A percentile compares a stretch with the other conserved stretches of the same genome.
These are phyloP conservation scores for Vitis cinerea DNA, from an alignment of 164 flowering plant species.

Conservation along the genomic window DNA sequence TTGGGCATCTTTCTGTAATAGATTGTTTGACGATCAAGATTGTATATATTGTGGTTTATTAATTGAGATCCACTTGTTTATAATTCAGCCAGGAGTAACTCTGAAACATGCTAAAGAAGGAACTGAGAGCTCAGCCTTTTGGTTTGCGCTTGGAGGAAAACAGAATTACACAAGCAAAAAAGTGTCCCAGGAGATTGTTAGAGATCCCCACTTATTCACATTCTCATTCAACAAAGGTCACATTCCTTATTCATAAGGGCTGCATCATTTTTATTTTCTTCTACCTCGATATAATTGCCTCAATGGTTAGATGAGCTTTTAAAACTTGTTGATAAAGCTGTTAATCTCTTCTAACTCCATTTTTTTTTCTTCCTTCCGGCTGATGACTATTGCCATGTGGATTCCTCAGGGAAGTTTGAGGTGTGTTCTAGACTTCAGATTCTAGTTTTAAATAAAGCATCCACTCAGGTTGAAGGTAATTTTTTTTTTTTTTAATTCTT, in stretches of 20 bases:
- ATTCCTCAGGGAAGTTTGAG: conserved; percentile 86
- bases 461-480: background rate
- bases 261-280: background rate
- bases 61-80: too few relatives aligned
- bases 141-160: conserved; percentile 97
- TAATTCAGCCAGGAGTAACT: conserved; percentile 79
- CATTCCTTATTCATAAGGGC: background rate
- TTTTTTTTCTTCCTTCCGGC: conserved; percentile 2
- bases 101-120: conserved; percentile 96
- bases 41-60: too few relatives aligned
- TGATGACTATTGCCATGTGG: conserved; percentile 28
- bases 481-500: conserved; percentile 1
- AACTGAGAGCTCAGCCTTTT: conserved; percentile 93
- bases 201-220: conserved; percentile 91
- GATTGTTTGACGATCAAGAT: too few relatives aligned
- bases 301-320: background rate
- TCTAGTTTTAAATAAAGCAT: conserved; percentile 1
- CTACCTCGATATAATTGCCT: background rate
- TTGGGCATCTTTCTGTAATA: too few relatives aligned
- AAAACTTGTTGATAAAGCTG: conserved; percentile 13
- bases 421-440: conserved; percentile 32
- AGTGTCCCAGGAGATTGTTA: conserved; percentile 48
- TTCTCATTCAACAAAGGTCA: conserved; percentile 59
- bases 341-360: conserved; percentile 21
- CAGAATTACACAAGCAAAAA: conserved; percentile 85